Evolutionary conservation across 2,329 filamentous ascomycete genomes (phyloP).

Genomic region (Trichoderma oligosporum): DNA sequence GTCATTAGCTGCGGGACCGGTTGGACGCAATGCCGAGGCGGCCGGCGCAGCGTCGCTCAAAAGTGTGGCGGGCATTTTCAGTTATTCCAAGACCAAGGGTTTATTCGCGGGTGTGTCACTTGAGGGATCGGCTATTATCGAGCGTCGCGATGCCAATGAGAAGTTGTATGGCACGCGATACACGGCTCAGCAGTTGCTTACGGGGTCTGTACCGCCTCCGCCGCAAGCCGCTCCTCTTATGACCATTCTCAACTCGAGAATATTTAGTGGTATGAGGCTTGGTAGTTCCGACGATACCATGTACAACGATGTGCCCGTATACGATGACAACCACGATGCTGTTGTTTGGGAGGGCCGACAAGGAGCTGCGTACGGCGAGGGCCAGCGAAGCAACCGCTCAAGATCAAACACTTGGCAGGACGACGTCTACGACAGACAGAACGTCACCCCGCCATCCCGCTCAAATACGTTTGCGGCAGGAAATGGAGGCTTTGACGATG

Average conservation of each 20-base stretch:
- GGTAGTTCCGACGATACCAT: slow-evolving; percentile 56
- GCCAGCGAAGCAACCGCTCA: slow-evolving; percentile 38
- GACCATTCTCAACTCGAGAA: slow-evolving; percentile 76
- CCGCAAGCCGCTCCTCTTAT: slow-evolving; percentile 80
- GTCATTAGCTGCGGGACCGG: slow-evolving; percentile 86
- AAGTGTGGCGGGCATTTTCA: slow-evolving; percentile 88
- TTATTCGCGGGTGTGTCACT: slow-evolving; percentile 93
- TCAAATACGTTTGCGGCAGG: slow-evolving; percentile 50
- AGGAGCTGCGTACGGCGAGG: slow-evolving; percentile 68
- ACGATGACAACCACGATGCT: slow-evolving; percentile 78
- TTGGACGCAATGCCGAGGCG: slow-evolving; percentile 93
- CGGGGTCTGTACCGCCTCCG: slow-evolving; percentile 72
- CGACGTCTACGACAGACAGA: slow-evolving; percentile 65
- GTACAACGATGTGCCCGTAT: slow-evolving; percentile 93
- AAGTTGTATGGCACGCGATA: slow-evolving; percentile 85
- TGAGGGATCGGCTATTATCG: slow-evolving; percentile 88
- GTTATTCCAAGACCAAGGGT: slow-evolving; percentile 97
- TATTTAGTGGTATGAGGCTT: slow-evolving; percentile 66
- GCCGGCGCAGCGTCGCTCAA: slow-evolving; percentile 88
- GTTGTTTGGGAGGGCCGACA: slow-evolving; percentile 76
- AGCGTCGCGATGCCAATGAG: slow-evolving; percentile 93
- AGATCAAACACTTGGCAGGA: slow-evolving; percentile 72
- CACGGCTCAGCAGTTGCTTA: slow-evolving; percentile 77
- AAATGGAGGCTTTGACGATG: slow-evolving; percentile 43
- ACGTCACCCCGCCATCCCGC: slow-evolving; percentile 41